A percentile compares a stretch with the other conserved stretches of the same genome.
phyloP scores from a whole-genome alignment of 2,329 filamentous ascomycete species.

The Aspergillus pseudotamarii region DNA sequence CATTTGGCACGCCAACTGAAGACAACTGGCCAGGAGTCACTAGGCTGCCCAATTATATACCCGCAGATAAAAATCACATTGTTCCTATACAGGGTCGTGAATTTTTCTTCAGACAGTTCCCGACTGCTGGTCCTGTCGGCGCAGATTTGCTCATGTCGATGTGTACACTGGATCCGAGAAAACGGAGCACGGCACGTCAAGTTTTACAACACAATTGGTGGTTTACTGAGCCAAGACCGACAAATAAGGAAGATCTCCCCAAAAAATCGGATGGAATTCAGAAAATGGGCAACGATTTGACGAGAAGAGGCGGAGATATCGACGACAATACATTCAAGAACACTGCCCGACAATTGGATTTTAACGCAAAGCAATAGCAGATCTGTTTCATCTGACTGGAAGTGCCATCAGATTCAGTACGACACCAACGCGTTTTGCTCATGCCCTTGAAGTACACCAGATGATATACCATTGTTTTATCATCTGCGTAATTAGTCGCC shows the following conservation, averaged over 20 bases:
- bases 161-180: constrained; percentile 81
- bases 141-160: constrained; percentile 88
- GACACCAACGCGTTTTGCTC: neutral
- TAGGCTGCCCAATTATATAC: constrained; percentile 77
- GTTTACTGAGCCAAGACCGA: constrained; percentile 79
- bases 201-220: constrained; percentile 86
- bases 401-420: neutral
- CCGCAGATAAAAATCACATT: constrained; percentile 60
- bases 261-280: constrained; percentile 72
- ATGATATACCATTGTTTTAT: neutral
- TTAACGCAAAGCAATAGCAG: constrained; percentile 53
- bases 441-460: neutral
- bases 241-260: constrained; percentile 78
- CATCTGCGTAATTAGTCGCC: neutral
- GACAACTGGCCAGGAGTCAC: constrained; percentile 94
- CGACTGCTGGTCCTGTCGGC: constrained; percentile 76
- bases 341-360: constrained; percentile 81
- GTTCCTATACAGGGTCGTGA: constrained; percentile 65
- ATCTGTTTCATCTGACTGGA: neutral
- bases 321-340: constrained; percentile 68
- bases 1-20: constrained; percentile 87
- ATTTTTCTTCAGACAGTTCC: constrained; percentile 76
- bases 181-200: constrained; percentile 74
- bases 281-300: constrained; percentile 80
- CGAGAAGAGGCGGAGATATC: constrained; percentile 71